Evolutionary conservation across 2,329 filamentous ascomycete genomes (phyloP).

Genomic region (Pleoardoris graminearum): DNA sequence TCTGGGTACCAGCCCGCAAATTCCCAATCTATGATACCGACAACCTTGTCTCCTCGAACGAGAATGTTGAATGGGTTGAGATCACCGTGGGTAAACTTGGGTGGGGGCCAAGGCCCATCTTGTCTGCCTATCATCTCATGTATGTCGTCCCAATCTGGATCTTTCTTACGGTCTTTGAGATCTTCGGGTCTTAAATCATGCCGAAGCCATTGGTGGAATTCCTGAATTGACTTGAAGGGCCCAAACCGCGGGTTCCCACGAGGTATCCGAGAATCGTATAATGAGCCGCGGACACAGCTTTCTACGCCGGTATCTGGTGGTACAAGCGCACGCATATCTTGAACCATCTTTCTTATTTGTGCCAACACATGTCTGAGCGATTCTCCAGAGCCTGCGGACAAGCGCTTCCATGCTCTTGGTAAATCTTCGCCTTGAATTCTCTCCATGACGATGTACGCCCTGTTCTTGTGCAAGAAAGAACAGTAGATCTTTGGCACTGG

Average conservation of each 20-base stretch:
- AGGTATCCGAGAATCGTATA: constrained; percentile 35
- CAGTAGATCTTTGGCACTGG: constrained; percentile 53
- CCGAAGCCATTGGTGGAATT: constrained; percentile 46
- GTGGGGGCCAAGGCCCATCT: constrained; percentile 40
- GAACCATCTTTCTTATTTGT: too few species aligned
- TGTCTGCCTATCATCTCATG: constrained; percentile 34
- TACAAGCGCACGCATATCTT: constrained; percentile 15
- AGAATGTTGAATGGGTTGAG: constrained; percentile 53
- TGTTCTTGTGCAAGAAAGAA: constrained; percentile 47
- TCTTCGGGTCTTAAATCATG: constrained; percentile 29
- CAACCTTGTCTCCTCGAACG: constrained; percentile 46
- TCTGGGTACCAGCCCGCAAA: constrained; percentile 50
- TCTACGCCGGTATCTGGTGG: constrained; percentile 17
- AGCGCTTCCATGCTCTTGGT: constrained; percentile 19
- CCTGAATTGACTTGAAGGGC: constrained; percentile 40
- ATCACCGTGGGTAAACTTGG: constrained; percentile 58
- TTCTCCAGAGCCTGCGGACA: constrained; percentile 15
- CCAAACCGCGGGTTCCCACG: constrained; percentile 28
- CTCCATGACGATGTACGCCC: constrained; percentile 54
- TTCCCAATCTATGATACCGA: constrained; percentile 52
- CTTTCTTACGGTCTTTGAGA: constrained; percentile 9
- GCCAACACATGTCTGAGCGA: constrained; percentile 14
- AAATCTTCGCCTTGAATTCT: constrained; percentile 37
- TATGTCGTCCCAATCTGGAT: constrained; percentile 40
- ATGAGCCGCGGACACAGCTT: constrained; percentile 2